Conservation (phyloP, 306 rosid genomes). For the Argentina anserina region DNA sequence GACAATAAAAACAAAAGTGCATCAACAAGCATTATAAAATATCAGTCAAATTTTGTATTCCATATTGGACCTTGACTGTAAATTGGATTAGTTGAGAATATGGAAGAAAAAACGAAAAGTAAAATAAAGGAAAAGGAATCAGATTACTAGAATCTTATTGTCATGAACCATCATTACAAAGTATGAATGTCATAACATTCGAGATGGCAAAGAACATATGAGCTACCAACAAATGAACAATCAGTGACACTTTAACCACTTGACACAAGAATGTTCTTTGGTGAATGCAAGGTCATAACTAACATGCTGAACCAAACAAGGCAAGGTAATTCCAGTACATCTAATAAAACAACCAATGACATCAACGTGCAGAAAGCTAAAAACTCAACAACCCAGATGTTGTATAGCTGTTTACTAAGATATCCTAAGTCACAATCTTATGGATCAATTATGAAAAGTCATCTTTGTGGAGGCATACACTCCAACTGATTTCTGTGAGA, state of each 20-base stretch:
- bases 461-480: background rate
- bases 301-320: conserved; percentile 5
- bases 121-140: background rate
- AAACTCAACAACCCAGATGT: conserved; percentile 1
- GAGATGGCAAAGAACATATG: conserved; percentile 3
- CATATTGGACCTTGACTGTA: conserved; percentile 4
- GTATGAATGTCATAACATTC: conserved; percentile 9
- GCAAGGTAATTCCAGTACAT: background rate
- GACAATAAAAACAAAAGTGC: background rate
- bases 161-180: background rate
- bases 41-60: background rate
- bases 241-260: background rate
- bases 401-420: background rate
- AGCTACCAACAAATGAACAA: conserved; percentile 11
- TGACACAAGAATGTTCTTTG: conserved; percentile 7
- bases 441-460: background rate
- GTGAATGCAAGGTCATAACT: conserved; percentile 4
- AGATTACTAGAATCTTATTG: conserved; percentile 11
- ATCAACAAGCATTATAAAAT: background rate
- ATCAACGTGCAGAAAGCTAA: background rate
- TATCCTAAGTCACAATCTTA: background rate
- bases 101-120: background rate
- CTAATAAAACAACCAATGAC: background rate
- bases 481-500: background rate
- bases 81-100: background rate